Evolutionary conservation across 768 basidiomycete genomes (phyloP).

Genomic region (Rhodotorula diobovata): DNA sequence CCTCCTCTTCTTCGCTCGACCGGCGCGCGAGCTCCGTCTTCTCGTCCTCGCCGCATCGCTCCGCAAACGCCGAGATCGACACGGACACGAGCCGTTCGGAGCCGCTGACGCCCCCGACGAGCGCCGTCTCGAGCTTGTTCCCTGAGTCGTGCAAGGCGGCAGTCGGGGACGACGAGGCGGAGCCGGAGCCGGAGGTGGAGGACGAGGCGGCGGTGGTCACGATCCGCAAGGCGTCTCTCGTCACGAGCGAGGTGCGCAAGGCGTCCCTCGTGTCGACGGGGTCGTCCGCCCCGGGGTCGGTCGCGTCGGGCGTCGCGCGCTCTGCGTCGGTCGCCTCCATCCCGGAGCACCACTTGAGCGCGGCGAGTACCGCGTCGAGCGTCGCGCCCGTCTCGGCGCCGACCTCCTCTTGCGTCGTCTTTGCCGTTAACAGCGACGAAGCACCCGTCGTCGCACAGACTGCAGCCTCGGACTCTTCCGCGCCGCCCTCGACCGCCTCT

Average conservation of each 20-base stretch:
- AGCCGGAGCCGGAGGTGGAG: neutral
- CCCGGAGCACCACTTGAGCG: neutral
- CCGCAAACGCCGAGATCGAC: neutral
- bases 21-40: neutral
- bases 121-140: conserved; percentile 13
- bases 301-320: conserved; percentile 2
- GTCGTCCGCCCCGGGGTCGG: conserved; percentile 21
- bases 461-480: too few relatives aligned
- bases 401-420: too few relatives aligned
- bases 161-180: too few relatives aligned
- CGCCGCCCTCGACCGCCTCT: too few relatives aligned
- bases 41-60: conserved; percentile 40
- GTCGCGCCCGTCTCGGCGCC: too few relatives aligned
- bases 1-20: neutral
- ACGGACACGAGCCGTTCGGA: too few relatives aligned
- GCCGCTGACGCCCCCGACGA: conserved; percentile 16
- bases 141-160: neutral
- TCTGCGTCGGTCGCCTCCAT: neutral
- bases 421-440: too few relatives aligned
- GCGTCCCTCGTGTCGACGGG: conserved; percentile 44
- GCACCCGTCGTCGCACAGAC: too few relatives aligned
- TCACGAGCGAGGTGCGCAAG: conserved; percentile 6
- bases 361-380: neutral
- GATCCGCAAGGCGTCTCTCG: conserved; percentile 14
- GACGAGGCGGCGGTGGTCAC: conserved; percentile 1